Percentiles rank a stretch among this genome's conserved stretches.
Evolutionary conservation across 345 rosid species (phyloP).

Genomic region (Gossypium stocksii): DNA sequence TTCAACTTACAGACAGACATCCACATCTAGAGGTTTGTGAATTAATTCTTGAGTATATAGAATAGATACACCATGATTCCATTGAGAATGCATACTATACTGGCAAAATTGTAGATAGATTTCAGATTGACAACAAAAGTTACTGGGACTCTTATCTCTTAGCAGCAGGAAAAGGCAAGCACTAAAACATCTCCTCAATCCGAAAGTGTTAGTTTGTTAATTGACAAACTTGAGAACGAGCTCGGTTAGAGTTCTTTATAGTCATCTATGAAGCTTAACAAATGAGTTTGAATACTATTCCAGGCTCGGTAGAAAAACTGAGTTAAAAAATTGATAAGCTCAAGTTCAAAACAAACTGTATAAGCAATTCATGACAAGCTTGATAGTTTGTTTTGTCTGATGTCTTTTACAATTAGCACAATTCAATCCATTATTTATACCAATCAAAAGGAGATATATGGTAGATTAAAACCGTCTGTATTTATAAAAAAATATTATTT

Average conservation of each 20-base stretch:
- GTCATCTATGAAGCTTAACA: background rate
- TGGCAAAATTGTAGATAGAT: background rate
- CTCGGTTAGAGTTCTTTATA: background rate
- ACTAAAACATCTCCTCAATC: background rate
- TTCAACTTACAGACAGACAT: slow-evolving; percentile 85
- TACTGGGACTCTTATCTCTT: background rate
- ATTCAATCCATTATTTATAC: background rate
- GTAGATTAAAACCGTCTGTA: background rate
- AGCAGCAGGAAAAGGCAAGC: background rate
- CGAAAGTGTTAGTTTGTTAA: background rate
- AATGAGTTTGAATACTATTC: background rate
- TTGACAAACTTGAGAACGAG: background rate
- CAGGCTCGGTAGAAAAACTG: background rate
- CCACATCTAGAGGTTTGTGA: slow-evolving; percentile 62
- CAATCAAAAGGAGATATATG: background rate
- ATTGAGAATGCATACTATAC: background rate
- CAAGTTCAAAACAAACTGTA: background rate
- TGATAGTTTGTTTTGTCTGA: background rate
- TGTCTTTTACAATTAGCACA: background rate
- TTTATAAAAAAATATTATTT: background rate
- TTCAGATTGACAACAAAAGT: background rate
- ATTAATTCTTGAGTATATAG: background rate
- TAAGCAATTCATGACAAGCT: background rate
- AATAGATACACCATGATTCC: background rate
- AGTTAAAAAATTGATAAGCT: background rate